Base-by-base conservation (phyloP, 1,139 yeast species). In the Geotrichum candidum region DNA sequence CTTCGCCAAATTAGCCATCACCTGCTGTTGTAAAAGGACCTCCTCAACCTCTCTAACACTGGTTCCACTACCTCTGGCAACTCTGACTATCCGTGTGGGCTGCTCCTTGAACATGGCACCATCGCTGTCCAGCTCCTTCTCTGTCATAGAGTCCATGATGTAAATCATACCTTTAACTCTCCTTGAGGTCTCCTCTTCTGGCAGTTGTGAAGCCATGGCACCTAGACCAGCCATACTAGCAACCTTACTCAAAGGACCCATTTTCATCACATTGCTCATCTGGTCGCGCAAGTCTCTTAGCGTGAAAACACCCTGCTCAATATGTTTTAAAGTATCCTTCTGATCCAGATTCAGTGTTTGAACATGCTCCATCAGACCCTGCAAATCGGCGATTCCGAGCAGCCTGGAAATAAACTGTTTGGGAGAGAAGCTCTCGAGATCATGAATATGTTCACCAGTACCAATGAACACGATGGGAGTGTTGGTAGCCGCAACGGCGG, bases 391-490 rank as follows among this genome's bases (percentile, higher is more conserved):
- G 70, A 94, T 92, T 9, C 99, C 99, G 64, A 94, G 80, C 63
- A 94, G 79, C 73, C 91, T 91, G 29, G 96, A 88, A 57, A 94
- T 84, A 74, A 94, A 94, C 63, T 94, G 86, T 64, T 87, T 84
- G 27, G 99, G 97, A 38, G 95, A 87, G 74, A 94, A 94, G 54
- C 89, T 85, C 75, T 94, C 99, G 66, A 94, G 83, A 73, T 94
- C 99, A 62, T 88, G 90, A 56, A 92, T 88, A 73, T 94, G 99
- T 75, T 94, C 99, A 72, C 99, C 99, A 0, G 98, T 92, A 82
- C 99, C 99, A 63, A 94, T 94, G 72, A 94, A 94, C 9, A 88
- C 89, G 69, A 94, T 88, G n/a, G 99, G 99, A 0, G 98, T 94
- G 63, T 88, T 82, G 15, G 99, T 92, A 1, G 97, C 96, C 0